A percentile compares a stretch with the other conserved stretches of the same genome.
Evolutionary conservation across 495 filamentous ascomycete species (phyloP).

Genomic region (Podospora pseudocomata): DNA sequence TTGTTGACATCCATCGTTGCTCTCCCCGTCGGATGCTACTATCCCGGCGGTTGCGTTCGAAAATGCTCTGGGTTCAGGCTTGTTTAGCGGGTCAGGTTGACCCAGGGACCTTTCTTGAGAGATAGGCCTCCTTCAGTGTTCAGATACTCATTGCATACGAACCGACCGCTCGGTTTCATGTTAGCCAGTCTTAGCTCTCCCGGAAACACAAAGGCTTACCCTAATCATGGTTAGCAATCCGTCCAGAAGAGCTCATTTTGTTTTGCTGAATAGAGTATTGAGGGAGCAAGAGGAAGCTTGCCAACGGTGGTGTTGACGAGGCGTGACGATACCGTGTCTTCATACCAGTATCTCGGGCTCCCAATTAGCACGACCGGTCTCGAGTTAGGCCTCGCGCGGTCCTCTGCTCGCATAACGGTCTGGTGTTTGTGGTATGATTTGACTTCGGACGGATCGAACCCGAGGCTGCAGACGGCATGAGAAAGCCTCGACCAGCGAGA

Average conservation of each 20-base stretch:
- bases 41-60: not conserved
- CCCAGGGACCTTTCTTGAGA: not conserved
- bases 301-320: no score
- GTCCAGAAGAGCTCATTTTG: not conserved
- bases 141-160: not conserved
- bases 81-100: not conserved
- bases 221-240: not conserved
- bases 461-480: not conserved
- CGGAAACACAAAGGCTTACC: not conserved
- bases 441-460: not conserved
- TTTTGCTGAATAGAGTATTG: not conserved
- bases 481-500: not conserved
- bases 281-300: not conserved
- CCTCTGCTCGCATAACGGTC: not conserved
- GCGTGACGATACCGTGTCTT: not conserved
- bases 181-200: not conserved
- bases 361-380: not conserved
- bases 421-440: not conserved
- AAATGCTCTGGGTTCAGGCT: not conserved
- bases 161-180: not conserved
- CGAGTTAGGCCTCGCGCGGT: not conserved
- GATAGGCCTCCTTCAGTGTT: not conserved
- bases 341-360: not conserved
- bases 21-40: not conserved
- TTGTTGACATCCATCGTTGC: slow-evolving; percentile 5